Evolutionary conservation across 176 grass and related monocot genomes (phyloP), one percentile per base, ranked within the genome.

Genomic region (Saccharum spontaneum): DNA sequence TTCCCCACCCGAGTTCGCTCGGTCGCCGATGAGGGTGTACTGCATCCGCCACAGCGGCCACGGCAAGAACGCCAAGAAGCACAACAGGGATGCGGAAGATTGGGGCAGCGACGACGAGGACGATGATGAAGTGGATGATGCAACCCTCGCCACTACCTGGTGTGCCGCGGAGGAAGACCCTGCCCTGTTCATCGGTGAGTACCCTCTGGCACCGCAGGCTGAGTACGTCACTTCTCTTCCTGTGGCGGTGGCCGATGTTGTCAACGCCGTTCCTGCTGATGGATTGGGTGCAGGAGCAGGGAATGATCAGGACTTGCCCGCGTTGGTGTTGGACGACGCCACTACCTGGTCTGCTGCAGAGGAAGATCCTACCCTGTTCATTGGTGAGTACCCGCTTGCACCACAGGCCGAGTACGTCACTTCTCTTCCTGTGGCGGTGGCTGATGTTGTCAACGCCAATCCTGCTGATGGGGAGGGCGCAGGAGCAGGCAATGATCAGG

Each of bases 41-140:
- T 59, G 76, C 55, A 63, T 63, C 37, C 55, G 55, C 22, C 9
- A 28, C n/a, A 78, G 76, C n/a, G 76, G 76, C 55, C 76, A 63
- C 13, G 76, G 57, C 22, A 38, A 39, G 74, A 76, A 76, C 49
- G 74, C 31, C 49, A 36, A 55, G 76, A 78, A 78, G 22, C 7
- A 38, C 12, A 43, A 40, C 55, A 78, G 22, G 55, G 22, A 5
- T 0, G 20, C 0, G 2, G 10, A 41, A 0, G 76, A 43, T 1
- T 37, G 31, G 31, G 49, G 6, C 72, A 36, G 18, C 18, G 49
- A 28, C 54, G 52, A 9, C 2, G 52, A 38, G 3, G 75, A 44
- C 9, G 24, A 16, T 9, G 73, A 75, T 10, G 34, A 40, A 2
- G 60, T 12, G 52, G 30, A 36, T 2, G 28, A 3, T 6, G 17